A percentile compares a stretch with the other conserved stretches of the same genome.
These are phyloP conservation scores for Chaetoceros tenuissimus DNA, from an alignment of 108 stramenopile species.

Conservation along the genomic window DNA sequence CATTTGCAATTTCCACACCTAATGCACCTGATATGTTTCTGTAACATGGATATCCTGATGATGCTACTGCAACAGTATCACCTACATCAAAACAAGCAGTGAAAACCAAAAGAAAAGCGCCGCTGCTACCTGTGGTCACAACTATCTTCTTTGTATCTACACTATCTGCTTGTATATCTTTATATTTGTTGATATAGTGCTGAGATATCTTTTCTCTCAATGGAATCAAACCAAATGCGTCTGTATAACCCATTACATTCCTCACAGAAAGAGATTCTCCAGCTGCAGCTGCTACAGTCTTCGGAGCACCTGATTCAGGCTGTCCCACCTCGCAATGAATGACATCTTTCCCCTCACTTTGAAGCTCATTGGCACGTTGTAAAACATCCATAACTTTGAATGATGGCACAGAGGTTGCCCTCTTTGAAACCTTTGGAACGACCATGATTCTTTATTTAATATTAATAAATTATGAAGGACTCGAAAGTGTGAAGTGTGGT, in stretches of 20 bases:
- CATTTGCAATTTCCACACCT: constrained; percentile 53
- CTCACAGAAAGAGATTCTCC: constrained; percentile 33
- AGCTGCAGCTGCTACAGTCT: constrained; percentile 58
- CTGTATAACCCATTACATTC: constrained; percentile 78
- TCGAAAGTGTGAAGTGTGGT: background rate
- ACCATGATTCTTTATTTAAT: background rate
- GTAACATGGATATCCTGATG: constrained; percentile 88
- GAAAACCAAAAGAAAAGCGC: constrained; percentile 83
- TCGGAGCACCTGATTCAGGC: constrained; percentile 77
- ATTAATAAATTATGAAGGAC: background rate
- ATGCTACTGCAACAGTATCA: constrained; percentile 76
- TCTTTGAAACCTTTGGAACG: constrained; percentile 8
- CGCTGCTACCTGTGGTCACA: constrained; percentile 82
- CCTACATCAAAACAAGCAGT: constrained; percentile 81
- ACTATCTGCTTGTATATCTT: background rate
- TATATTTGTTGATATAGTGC: constrained; percentile 58
- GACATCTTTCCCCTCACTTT: constrained; percentile 43
- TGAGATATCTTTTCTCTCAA: constrained; percentile 58
- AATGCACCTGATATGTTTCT: constrained; percentile 81
- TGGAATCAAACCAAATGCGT: constrained; percentile 76
- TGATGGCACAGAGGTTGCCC: constrained; percentile 44
- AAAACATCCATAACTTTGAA: constrained; percentile 94
- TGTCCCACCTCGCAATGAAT: constrained; percentile 88
- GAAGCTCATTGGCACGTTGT: constrained; percentile 66
- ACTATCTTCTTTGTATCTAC: constrained; percentile 34